A percentile compares a stretch with the other conserved stretches of the same genome.
These are phyloP conservation scores for Candida glucosophila DNA, from an alignment of 1,139 yeast species.

Conservation along the genomic window DNA sequence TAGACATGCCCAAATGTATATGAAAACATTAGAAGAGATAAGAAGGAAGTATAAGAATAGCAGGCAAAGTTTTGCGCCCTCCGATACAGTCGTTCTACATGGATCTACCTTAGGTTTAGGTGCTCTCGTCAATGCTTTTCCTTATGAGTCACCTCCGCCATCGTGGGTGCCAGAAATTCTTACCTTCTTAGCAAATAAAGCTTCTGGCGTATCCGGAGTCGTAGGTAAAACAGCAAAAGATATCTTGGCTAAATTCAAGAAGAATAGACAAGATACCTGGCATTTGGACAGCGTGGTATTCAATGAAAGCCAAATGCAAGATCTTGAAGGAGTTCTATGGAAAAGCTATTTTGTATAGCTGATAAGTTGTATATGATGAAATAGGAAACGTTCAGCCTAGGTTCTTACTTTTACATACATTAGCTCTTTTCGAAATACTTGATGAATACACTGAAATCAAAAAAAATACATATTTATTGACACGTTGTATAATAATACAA, in stretches of 20 bases:
- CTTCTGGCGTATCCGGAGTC: slow-evolving; percentile 64
- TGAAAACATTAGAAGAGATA: slow-evolving; percentile 21
- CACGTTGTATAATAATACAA: not conserved
- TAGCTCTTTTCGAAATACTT: not conserved
- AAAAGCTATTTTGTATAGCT: slow-evolving; percentile 76
- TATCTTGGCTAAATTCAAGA: slow-evolving; percentile 75
- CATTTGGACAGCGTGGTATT: slow-evolving; percentile 77
- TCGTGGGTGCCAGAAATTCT: slow-evolving; percentile 76
- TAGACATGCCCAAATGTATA: slow-evolving; percentile 15
- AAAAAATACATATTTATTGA: not conserved
- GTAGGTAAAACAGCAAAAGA: slow-evolving; percentile 84
- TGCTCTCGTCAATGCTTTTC: slow-evolving; percentile 81
- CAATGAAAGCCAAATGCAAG: slow-evolving; percentile 74
- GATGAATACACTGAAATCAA: not conserved
- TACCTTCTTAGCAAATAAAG: slow-evolving; percentile 59
- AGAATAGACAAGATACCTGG: slow-evolving; percentile 95
- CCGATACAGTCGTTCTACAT: slow-evolving; percentile 50
- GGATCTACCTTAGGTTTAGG: slow-evolving; percentile 90
- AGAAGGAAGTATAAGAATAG: slow-evolving; percentile 23
- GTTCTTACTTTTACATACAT: not conserved
- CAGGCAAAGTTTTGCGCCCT: slow-evolving; percentile 16
- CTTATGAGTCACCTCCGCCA: slow-evolving; percentile 90
- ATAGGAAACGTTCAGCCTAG: not conserved
- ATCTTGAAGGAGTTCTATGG: slow-evolving; percentile 90
- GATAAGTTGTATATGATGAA: slow-evolving; percentile 1